These are phyloP conservation scores for Cutaneotrichosporon cavernicola DNA, from an alignment of 1,284 basidiomycete genomes.

Conservation along the genomic window DNA sequence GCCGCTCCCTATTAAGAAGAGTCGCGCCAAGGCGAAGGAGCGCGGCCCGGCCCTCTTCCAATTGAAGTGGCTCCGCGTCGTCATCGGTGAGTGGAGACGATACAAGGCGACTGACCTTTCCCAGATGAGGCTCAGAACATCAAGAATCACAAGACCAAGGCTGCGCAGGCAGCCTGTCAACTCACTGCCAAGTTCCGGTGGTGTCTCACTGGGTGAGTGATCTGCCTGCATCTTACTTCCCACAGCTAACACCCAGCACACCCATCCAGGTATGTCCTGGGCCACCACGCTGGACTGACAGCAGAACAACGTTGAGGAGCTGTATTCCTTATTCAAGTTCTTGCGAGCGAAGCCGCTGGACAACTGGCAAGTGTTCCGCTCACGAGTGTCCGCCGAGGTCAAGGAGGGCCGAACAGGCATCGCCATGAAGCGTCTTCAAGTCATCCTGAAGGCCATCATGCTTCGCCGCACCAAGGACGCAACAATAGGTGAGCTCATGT, in stretches of 20 bases:
- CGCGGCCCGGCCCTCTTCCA: conserved; percentile 68
- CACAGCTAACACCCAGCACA: conserved; percentile 56
- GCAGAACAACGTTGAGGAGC: conserved; percentile 85
- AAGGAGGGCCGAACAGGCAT: conserved; percentile 66
- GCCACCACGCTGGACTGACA: not conserved
- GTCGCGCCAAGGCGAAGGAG: conserved; percentile 54
- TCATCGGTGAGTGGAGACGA: conserved; percentile 62
- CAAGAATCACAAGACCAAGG: conserved; percentile 85
- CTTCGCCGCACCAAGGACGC: conserved; percentile 84
- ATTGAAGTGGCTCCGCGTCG: conserved; percentile 79
- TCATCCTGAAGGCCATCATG: conserved; percentile 84
- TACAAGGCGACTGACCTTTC: not conserved
- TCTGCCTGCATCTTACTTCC: conserved; percentile 4
- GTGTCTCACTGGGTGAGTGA: conserved; percentile 68
- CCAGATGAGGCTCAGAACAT: conserved; percentile 96
- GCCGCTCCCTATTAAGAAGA: conserved; percentile 51
- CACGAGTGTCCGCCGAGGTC: conserved; percentile 75
- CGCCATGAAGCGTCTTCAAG: conserved; percentile 81
- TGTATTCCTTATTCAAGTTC: conserved; percentile 87
- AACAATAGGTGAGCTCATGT: conserved; percentile 54
- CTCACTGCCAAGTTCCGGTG: conserved; percentile 77
- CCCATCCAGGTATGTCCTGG: conserved; percentile 66
- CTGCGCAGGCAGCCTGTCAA: conserved; percentile 74
- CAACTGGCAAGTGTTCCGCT: conserved; percentile 74
- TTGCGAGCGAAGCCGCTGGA: conserved; percentile 79